phyloP scores from a whole-genome alignment of 73 alveolate species.

The Breviolum minutum region DNA sequence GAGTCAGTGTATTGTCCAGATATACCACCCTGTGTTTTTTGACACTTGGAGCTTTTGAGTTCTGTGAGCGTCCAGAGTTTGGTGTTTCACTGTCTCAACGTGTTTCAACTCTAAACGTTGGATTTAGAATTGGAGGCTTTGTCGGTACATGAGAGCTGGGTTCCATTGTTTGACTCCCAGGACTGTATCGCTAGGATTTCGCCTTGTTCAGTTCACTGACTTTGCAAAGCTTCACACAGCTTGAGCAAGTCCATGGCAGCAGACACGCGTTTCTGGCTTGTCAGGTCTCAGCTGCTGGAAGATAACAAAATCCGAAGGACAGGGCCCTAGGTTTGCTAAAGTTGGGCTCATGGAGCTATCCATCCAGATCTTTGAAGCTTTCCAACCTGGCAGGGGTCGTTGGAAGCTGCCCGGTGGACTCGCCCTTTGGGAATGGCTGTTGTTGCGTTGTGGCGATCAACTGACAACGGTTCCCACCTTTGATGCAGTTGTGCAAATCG shows the following conservation, averaged over 20 bases:
- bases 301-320: constrained; percentile 37
- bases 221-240: background rate
- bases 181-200: background rate
- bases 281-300: constrained; percentile 64
- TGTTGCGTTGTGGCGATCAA: constrained; percentile 42
- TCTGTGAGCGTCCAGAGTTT: too few relatives aligned
- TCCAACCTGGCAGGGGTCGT: constrained; percentile 39
- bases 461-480: constrained; percentile 23
- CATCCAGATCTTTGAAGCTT: background rate
- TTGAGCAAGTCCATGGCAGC: background rate
- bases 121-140: background rate
- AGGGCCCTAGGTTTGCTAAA: background rate
- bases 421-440: constrained; percentile 73
- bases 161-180: constrained; percentile 15
- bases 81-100: background rate
- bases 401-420: constrained; percentile 79
- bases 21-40: too few relatives aligned
- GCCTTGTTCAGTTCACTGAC: background rate
- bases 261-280: background rate
- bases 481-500: background rate
- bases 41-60: too few relatives aligned
- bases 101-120: background rate
- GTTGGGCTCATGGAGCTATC: background rate
- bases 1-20: background rate
- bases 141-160: constrained; percentile 44